phyloP scores from a whole-genome alignment of 2,329 filamentous ascomycete species.

The Orbilia oligospora region DNA sequence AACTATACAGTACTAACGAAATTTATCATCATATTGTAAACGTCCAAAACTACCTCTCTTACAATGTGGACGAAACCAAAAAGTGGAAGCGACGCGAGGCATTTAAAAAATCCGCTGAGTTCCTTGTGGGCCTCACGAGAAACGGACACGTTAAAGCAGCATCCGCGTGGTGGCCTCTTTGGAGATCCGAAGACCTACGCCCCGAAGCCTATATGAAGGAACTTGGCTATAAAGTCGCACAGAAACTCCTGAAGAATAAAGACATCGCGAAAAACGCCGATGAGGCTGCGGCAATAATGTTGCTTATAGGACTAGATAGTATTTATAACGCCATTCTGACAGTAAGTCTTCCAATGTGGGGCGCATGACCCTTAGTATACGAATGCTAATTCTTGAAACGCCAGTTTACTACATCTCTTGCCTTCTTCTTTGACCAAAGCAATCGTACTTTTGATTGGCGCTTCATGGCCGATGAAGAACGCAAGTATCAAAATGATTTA shows the following conservation, averaged over 20 bases:
- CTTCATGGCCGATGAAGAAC: conserved; percentile 48
- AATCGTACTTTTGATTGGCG: conserved; percentile 56
- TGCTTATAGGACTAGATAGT: conserved; percentile 46
- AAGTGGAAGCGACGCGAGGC: conserved; percentile 62
- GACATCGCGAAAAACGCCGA: conserved; percentile 26
- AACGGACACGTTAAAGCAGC: conserved; percentile 46
- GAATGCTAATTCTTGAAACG: background rate
- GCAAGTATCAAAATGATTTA: conserved; percentile 35
- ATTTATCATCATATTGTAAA: conserved; percentile 64
- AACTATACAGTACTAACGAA: conserved; percentile 62
- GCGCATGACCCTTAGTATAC: background rate
- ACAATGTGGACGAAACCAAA: conserved; percentile 64
- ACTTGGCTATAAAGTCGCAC: conserved; percentile 46
- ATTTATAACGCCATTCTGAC: conserved; percentile 52
- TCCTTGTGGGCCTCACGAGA: conserved; percentile 59
- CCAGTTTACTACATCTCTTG: conserved; percentile 53
- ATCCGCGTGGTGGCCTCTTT: conserved; percentile 32
- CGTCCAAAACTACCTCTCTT: conserved; percentile 63
- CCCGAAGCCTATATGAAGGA: conserved; percentile 51
- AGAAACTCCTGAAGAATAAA: conserved; percentile 45
- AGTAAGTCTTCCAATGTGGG: conserved; percentile 15
- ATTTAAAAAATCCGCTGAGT: conserved; percentile 62
- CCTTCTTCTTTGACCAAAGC: conserved; percentile 57
- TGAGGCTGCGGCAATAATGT: conserved; percentile 51
- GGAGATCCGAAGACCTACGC: conserved; percentile 3